Evolutionary conservation across 106 monocot genomes (phyloP).

Genomic region (Apostasia ramifera): DNA sequence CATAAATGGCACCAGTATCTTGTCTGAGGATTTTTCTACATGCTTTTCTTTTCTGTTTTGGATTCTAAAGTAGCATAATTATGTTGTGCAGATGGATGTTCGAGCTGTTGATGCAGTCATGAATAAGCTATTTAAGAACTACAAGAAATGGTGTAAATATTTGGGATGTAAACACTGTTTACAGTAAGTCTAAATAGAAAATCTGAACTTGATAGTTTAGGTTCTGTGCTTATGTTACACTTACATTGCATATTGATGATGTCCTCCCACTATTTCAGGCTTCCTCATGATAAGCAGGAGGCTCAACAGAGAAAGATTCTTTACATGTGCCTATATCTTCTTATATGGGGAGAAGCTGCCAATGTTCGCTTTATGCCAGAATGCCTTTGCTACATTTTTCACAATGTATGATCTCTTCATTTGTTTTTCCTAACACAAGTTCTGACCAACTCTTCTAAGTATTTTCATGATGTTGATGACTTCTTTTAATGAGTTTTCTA

Average conservation of each 20-base stretch:
- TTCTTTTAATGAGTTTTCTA: background rate
- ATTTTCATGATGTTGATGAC: no score
- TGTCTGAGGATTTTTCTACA: no score
- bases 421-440: background rate
- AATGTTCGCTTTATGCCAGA: slow-evolving; percentile 96
- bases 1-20: no score
- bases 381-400: slow-evolving; percentile 94
- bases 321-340: slow-evolving; percentile 92
- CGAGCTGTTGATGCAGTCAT: slow-evolving; percentile 87
- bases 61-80: background rate
- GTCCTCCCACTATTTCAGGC: slow-evolving; percentile 21
- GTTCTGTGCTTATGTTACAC: no score
- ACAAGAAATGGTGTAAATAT: slow-evolving; percentile 95
- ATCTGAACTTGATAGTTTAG: no score
- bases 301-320: slow-evolving; percentile 92
- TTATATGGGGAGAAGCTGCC: slow-evolving; percentile 98
- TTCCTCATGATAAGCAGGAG: slow-evolving; percentile 79
- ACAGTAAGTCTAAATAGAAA: slow-evolving; percentile 24
- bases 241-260: slow-evolving; percentile 7
- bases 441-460: background rate
- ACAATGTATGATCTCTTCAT: slow-evolving; percentile 45
- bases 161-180: slow-evolving; percentile 91
- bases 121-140: slow-evolving; percentile 90
- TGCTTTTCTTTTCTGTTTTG: no score
- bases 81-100: slow-evolving; percentile 64